phyloP scores from a whole-genome alignment of 108 stramenopile genomes.

The Pelagomonas calceolata region DNA sequence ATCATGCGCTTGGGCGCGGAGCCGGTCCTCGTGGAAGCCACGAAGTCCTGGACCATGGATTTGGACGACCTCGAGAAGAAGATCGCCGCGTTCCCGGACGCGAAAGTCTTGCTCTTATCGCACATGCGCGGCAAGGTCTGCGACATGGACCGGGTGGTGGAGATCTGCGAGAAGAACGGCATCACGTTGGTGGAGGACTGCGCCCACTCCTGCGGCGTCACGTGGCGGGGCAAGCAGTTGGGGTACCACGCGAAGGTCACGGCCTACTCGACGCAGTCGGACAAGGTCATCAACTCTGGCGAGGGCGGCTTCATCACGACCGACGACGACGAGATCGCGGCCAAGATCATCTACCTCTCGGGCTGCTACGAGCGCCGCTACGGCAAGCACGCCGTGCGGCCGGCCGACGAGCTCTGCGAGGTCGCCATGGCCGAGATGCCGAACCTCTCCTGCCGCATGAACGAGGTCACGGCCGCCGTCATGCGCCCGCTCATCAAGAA shows the following conservation, averaged over 20 bases:
- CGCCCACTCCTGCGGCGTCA: slow-evolving; percentile 69
- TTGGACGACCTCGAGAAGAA: slow-evolving; percentile 66
- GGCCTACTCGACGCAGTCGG: slow-evolving; percentile 57
- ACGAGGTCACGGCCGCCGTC: slow-evolving; percentile 57
- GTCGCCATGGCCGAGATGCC: slow-evolving; percentile 46
- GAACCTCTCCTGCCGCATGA: slow-evolving; percentile 70
- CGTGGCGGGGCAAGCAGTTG: slow-evolving; percentile 58
- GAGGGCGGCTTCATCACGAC: slow-evolving; percentile 80
- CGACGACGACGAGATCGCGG: slow-evolving; percentile 64
- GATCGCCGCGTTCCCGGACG: slow-evolving; percentile 52
- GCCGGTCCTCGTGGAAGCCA: slow-evolving; percentile 13
- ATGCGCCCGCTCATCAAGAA: slow-evolving; percentile 62
- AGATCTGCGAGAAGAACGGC: slow-evolving; percentile 51
- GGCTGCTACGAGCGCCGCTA: slow-evolving; percentile 68
- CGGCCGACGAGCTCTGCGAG: slow-evolving; percentile 46
- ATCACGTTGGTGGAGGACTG: slow-evolving; percentile 68
- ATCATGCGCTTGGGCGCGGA: slow-evolving; percentile 13
- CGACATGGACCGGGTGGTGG: slow-evolving; percentile 67
- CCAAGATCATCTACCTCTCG: slow-evolving; percentile 58
- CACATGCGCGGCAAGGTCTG: slow-evolving; percentile 83
- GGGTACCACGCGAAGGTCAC: slow-evolving; percentile 62
- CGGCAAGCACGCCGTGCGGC: slow-evolving; percentile 62
- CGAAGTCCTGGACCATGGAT: slow-evolving; percentile 35
- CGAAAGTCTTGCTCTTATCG: slow-evolving; percentile 62
- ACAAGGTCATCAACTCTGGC: slow-evolving; percentile 82